Percentiles rank a stretch among this genome's conserved stretches.
Conservation (phyloP, 2,329 filamentous ascomycete genomes). For the Aspergillus sp. region DNA sequence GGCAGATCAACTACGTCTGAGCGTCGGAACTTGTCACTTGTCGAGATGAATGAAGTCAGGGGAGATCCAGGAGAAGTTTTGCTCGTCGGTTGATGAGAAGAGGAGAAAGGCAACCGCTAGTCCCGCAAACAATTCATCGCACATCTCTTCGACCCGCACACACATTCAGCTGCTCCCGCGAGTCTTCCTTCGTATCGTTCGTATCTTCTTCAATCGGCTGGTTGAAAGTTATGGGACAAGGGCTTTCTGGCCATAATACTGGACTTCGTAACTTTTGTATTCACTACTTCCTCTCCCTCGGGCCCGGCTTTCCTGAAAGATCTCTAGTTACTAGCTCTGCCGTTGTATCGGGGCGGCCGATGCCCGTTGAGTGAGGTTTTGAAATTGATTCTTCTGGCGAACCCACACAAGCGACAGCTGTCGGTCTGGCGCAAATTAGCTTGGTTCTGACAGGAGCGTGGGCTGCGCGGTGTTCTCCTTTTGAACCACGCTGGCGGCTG, state of each 20-base stretch:
- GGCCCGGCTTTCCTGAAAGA: not conserved
- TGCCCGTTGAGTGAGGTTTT: slow-evolving; percentile 1
- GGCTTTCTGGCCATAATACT: not conserved
- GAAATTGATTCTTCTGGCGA: slow-evolving; percentile 2
- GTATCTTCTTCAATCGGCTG: not conserved
- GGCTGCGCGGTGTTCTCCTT: slow-evolving; percentile 10
- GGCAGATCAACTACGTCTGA: slow-evolving; percentile 17
- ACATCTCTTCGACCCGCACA: slow-evolving; percentile 19
- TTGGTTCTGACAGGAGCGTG: slow-evolving; percentile 11
- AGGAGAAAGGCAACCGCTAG: slow-evolving; percentile 18
- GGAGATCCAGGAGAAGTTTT: not conserved
- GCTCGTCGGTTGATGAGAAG: slow-evolving; percentile 6
- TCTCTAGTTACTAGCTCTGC: not conserved
- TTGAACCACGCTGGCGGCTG: slow-evolving; percentile 7
- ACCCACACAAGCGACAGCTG: slow-evolving; percentile 7
- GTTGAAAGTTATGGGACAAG: not conserved
- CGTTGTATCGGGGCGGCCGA: not conserved
- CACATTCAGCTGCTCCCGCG: not conserved
- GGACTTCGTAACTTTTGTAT: too few relatives aligned
- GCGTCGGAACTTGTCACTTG: not conserved
- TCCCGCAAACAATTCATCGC: slow-evolving; percentile 24
- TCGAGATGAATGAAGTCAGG: not conserved
- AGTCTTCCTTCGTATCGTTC: not conserved
- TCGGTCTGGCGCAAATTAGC: slow-evolving; percentile 6
- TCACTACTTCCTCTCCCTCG: not conserved